Conservation (phyloP, 2,329 filamentous ascomycete species). For the Cladosporium oxysporum region DNA sequence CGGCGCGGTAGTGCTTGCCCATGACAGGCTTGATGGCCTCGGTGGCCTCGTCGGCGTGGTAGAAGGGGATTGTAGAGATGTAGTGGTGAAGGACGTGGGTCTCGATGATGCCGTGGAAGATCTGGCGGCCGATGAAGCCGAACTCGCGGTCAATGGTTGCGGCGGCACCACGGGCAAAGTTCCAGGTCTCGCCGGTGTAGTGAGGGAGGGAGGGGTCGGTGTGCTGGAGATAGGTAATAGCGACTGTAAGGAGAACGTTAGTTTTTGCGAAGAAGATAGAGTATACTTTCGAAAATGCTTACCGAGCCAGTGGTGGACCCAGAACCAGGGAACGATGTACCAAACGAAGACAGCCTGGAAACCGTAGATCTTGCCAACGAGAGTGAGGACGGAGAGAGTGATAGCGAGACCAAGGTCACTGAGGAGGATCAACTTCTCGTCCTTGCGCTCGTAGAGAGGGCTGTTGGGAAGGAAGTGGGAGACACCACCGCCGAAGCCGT, state of each 20-base stretch:
- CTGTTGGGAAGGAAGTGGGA: conserved; percentile 93
- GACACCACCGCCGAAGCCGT: conserved; percentile 74
- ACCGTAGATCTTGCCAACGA: conserved; percentile 75
- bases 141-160: conserved; percentile 97
- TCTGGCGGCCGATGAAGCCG: conserved; percentile 86
- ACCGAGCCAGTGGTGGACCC: conserved; percentile 99
- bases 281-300: conserved; percentile 44
- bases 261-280: neutral
- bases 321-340: conserved; percentile 94
- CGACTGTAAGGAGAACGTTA: conserved; percentile 58
- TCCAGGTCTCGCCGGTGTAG: conserved; percentile 85
- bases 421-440: conserved; percentile 81
- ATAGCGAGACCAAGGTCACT: conserved; percentile 77
- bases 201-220: conserved; percentile 92
- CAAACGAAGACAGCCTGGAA: conserved; percentile 86
- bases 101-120: conserved; percentile 95
- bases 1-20: conserved; percentile 90
- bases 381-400: conserved; percentile 62
- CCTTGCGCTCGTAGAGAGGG: conserved; percentile 88
- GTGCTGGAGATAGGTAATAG: conserved; percentile 97
- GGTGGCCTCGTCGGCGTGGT: conserved; percentile 90
- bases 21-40: conserved; percentile 94
- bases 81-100: conserved; percentile 98
- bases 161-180: conserved; percentile 87
- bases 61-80: conserved; percentile 93